A percentile compares a stretch with the other conserved stretches of the same genome.
phyloP scores from a whole-genome alignment of 164 flowering plant species.

The Litsea cubeba region DNA sequence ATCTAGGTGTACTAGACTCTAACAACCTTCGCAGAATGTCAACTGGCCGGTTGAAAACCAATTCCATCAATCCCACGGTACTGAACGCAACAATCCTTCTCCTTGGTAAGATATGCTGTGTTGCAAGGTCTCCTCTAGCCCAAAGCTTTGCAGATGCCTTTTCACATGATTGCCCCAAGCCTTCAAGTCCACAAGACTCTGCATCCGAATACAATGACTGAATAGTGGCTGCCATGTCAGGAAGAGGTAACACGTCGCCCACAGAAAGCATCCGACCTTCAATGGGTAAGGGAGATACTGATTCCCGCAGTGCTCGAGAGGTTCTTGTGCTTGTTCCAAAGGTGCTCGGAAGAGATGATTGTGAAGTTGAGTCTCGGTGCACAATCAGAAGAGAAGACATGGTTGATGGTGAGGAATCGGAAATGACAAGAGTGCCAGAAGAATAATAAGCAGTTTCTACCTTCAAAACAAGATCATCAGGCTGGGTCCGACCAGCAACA shows the following conservation, averaged over 20 bases:
- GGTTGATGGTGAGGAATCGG: constrained; percentile 83
- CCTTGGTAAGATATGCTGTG: constrained; percentile 88
- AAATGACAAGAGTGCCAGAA: constrained; percentile 78
- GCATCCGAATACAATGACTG: constrained; percentile 76
- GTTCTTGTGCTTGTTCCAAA: constrained; percentile 50
- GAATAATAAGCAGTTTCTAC: constrained; percentile 82
- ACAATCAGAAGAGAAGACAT: constrained; percentile 80
- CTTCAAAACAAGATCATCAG: constrained; percentile 79
- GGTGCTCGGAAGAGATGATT: constrained; percentile 45
- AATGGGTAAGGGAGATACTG: constrained; percentile 70
- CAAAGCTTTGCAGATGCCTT: constrained; percentile 64
- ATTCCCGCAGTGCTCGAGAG: constrained; percentile 76
- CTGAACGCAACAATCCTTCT: constrained; percentile 77
- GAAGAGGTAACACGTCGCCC: constrained; percentile 70
- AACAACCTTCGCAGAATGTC: constrained; percentile 78
- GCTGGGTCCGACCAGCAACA: constrained; percentile 64
- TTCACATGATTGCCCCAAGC: constrained; percentile 56
- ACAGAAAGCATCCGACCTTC: constrained; percentile 96
- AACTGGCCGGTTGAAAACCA: constrained; percentile 88
- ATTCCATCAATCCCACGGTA: constrained; percentile 95
- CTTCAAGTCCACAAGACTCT: constrained; percentile 54
- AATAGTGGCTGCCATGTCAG: constrained; percentile 64
- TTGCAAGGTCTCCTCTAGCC: constrained; percentile 89
- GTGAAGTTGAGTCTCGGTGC: constrained; percentile 61
- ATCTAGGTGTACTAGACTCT: constrained; percentile 74